These are phyloP conservation scores for Trametes cinnabarina DNA, from an alignment of 768 basidiomycete species.

Conservation along the genomic window DNA sequence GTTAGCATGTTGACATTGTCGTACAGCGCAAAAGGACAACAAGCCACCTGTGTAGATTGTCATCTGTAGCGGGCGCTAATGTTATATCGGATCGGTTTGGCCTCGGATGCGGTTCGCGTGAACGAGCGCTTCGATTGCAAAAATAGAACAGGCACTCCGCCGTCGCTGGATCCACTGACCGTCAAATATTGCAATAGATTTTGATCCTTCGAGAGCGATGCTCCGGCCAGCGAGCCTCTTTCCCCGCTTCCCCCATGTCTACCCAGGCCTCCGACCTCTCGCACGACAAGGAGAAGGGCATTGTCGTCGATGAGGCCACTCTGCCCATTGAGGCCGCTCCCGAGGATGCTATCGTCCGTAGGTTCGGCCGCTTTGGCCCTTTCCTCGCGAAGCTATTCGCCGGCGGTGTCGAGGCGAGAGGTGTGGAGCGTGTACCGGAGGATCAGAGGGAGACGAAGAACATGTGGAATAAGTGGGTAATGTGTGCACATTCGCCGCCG, in stretches of 20 bases:
- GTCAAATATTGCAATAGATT: background rate
- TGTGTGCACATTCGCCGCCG: background rate
- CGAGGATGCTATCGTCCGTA: constrained; percentile 23
- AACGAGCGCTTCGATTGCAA: constrained; percentile 16
- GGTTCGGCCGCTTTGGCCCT: constrained; percentile 27
- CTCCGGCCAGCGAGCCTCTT: background rate
- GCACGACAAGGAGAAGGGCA: constrained; percentile 28
- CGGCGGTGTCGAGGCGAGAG: constrained; percentile 52
- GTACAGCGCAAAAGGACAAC: constrained; percentile 42
- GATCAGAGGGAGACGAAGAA: constrained; percentile 44
- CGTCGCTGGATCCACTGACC: background rate
- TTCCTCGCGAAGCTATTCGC: constrained; percentile 38
- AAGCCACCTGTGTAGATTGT: constrained; percentile 35
- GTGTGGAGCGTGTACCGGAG: constrained; percentile 54
- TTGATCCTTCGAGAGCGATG: background rate
- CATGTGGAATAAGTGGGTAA: constrained; percentile 43
- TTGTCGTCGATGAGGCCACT: constrained; percentile 6
- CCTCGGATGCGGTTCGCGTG: background rate
- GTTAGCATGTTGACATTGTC: constrained; percentile 2
- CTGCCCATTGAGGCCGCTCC: constrained; percentile 15
- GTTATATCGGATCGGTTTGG: constrained; percentile 10
- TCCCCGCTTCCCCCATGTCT: constrained; percentile 17
- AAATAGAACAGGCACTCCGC: constrained; percentile 2
- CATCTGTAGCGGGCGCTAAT: constrained; percentile 11
- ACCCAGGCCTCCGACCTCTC: constrained; percentile 9